Conservation (phyloP, 768 basidiomycete genomes). For the Podaxis mareebaensis region DNA sequence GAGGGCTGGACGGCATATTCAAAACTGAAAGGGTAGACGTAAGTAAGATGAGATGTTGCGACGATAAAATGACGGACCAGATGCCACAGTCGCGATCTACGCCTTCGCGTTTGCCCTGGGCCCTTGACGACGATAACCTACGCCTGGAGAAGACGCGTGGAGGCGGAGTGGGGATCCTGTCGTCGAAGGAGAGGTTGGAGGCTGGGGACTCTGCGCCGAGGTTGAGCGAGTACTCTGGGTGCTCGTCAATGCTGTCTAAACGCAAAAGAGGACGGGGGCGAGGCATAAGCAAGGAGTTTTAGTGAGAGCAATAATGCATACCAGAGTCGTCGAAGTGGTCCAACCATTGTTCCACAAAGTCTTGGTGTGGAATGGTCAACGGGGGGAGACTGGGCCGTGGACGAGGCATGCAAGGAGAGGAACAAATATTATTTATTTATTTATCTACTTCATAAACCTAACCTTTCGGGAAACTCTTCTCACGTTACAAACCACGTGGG, state of each 20-base stretch:
- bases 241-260: slow-evolving; percentile 28
- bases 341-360: slow-evolving; percentile 12
- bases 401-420: slow-evolving; percentile 4
- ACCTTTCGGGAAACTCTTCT: too few relatives aligned
- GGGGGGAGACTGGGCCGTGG: slow-evolving; percentile 9
- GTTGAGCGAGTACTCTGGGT: slow-evolving; percentile 27
- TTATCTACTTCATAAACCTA: too few relatives aligned
- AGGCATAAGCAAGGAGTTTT: neutral
- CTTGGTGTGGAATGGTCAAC: neutral
- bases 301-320: neutral
- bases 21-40: slow-evolving; percentile 21
- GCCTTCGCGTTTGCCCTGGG: neutral
- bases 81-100: slow-evolving; percentile 13
- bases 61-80: slow-evolving; percentile 1
- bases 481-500: too few relatives aligned
- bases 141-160: neutral
- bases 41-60: neutral
- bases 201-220: slow-evolving; percentile 28
- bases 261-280: neutral
- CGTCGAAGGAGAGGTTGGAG: slow-evolving; percentile 4
- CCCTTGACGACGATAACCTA: neutral
- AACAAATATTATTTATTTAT: neutral
- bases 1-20: slow-evolving; percentile 32
- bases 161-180: neutral
- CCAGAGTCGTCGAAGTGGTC: slow-evolving; percentile 2